A percentile compares a stretch with the other conserved stretches of the same genome.
phyloP scores from a whole-genome alignment of 805 yeast species.

The Hanseniaspora thailandica region DNA sequence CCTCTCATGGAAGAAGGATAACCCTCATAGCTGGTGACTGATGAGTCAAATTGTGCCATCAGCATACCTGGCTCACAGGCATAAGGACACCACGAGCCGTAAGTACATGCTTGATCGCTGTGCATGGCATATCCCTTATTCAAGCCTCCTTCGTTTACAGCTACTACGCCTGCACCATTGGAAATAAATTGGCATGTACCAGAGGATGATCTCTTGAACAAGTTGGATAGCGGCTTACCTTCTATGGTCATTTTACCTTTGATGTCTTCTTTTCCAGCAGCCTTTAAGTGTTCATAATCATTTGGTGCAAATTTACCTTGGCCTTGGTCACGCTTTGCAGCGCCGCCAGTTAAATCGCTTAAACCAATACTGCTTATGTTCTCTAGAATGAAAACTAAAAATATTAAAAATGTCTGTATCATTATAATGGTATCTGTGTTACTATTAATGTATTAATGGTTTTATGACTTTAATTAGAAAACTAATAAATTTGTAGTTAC shows the following conservation, averaged over 20 bases:
- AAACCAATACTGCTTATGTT: neutral
- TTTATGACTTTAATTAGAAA: no score
- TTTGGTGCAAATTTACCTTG: neutral
- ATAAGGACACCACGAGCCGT: constrained; percentile 80
- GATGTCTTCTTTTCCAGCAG: constrained; percentile 20
- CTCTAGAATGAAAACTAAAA: neutral
- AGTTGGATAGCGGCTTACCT: constrained; percentile 22
- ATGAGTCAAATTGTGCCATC: constrained; percentile 81
- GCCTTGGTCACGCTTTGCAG: neutral
- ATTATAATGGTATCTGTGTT: neutral
- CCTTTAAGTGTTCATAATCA: constrained; percentile 7
- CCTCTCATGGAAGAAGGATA: constrained; percentile 75
- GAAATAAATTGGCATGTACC: constrained; percentile 57
- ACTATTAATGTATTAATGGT: neutral
- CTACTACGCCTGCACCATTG: constrained; percentile 50
- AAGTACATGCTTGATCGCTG: constrained; percentile 57
- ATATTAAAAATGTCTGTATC: neutral
- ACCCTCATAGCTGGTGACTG: constrained; percentile 49
- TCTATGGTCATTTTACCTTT: constrained; percentile 21
- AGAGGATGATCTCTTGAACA: constrained; percentile 23
- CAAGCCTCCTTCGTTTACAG: constrained; percentile 44
- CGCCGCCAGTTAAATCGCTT: constrained; percentile 15
- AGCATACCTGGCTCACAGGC: constrained; percentile 84
- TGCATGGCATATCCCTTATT: constrained; percentile 86
- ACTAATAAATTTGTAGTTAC: no score